Base-by-base conservation (phyloP, 169 alveolate species). In the Cryptosporidium felis region DNA sequence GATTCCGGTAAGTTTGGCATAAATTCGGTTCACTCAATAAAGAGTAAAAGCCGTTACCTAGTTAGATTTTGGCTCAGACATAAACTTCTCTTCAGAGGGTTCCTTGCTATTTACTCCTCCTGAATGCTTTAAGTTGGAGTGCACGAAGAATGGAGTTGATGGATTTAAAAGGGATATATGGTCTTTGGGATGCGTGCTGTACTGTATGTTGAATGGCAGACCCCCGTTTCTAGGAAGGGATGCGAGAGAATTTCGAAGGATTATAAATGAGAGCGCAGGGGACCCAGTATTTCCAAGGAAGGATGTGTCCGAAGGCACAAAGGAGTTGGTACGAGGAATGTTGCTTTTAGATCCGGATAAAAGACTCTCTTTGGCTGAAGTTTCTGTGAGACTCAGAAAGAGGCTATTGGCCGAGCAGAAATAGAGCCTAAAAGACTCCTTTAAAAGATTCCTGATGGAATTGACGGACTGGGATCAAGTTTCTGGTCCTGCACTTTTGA, bases 151-250 rank as follows among this genome's bases (percentile, higher is more conserved):
- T n/a, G 82, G 85, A 51, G 74, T 74, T 9, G 59, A 56, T 49
- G 85, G 74, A 8, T 46, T 18, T 56, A 74, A 74, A 53, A 74
- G 85, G 14, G 85, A 74, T 53, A 14, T 74, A n/a, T 74, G 85
- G 85, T 74, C 85, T 5, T 26, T 74, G 41, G 85, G 85, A 38
- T 74, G 85, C 21, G 74, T 74, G 2, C 9, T 74, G 38, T 74
- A 74, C 42, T 74, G 74, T 41, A 40, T 74, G 12, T 36, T 49
- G 21, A 46, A 49, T 74, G 85, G 85, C 36, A 74, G 30, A 0
- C 42, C 56, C 18, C 85, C 85, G 36, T 74, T 38, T 74, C 56
- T 49, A 36, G 85, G 85, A 9, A 28, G 16, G 38, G 61, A 49
- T 36, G n/a, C 58, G 5, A 34, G 44, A 21, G 85, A 74, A 18